These are phyloP conservation scores for Talaromyces amestolkiae DNA, from an alignment of 2,329 filamentous ascomycete species.

Conservation along the genomic window DNA sequence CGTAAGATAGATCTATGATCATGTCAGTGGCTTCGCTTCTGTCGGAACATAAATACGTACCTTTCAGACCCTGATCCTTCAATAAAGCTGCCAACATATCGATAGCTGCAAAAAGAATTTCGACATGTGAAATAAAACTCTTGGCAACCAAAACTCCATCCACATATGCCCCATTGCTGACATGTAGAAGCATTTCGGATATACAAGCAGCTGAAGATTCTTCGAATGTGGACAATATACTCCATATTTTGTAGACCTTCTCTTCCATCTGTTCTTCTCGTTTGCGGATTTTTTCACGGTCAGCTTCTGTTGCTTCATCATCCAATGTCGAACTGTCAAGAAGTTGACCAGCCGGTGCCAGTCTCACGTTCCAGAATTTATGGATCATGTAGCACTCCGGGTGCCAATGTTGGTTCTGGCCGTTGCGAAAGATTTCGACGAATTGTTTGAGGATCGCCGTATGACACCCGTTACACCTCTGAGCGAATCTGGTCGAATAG, in stretches of 20 bases:
- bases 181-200: constrained; percentile 96
- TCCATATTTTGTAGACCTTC: constrained; percentile 98
- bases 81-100: constrained; percentile 79
- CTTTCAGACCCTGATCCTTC: constrained; percentile 67
- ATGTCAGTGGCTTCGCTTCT: constrained; percentile 26
- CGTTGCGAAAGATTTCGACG: constrained; percentile 96
- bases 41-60: constrained; percentile 48
- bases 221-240: constrained; percentile 92
- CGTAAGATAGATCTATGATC: constrained; percentile 75
- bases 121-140: constrained; percentile 93
- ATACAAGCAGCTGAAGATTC: constrained; percentile 98
- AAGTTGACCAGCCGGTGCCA: constrained; percentile 62
- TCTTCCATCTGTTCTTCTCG: constrained; percentile 95
- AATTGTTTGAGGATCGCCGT: constrained; percentile 98
- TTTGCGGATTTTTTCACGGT: constrained; percentile 72
- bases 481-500: constrained; percentile 95
- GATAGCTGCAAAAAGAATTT: constrained; percentile 84
- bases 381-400: constrained; percentile 99
- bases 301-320: constrained; percentile 61
- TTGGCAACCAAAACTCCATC: constrained; percentile 93
- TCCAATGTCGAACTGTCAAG: constrained; percentile 47
- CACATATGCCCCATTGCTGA: constrained; percentile 94
- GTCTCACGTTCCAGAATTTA: constrained; percentile 98
- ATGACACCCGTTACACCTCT: constrained; percentile 93
- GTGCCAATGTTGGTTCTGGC: constrained; percentile 98